Evolutionary conservation across 2,329 filamentous ascomycete species (phyloP), one percentile per base, ranked within the genome.

Genomic region (Beauveria asiatica): DNA sequence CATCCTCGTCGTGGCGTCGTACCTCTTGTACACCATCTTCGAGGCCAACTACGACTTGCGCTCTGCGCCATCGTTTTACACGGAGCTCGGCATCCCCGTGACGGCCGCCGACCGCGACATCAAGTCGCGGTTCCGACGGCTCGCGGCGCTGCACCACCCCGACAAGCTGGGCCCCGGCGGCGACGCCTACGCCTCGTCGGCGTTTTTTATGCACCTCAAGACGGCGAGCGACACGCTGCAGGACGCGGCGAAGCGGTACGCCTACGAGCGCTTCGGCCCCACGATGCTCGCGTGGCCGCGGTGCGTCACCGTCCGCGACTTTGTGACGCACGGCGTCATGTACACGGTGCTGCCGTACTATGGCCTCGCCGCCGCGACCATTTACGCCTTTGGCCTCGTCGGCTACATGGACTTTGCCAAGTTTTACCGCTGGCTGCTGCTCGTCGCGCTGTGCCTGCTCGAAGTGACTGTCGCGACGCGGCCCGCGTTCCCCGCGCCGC

Each of bases 1-100:
- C 72, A 87, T 93, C 70, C 78, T 87, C 66, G 90, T 97, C 68
- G 87, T 97, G 55, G 79, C 87, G 53, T 76, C 83, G 62, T 99
- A 97, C 76, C 89, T 97, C 42, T 75, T 88, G 65, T 97, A 96
- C 79, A 96, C 92, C 51, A 85, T 97, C 68, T 94, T 92, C 76
- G 93, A 97, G 76, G 88, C 91, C 68, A 90, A 96, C 79, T 85
- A 89, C 76, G 85, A 90, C 64, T 80, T 96, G 30, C 87, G 84
- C 64, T 77, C 81, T 49, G 77, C 80, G 1, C 85, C 88, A 19
- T 86, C 90, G 72, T 96, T 89, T 76, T 97, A 97, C 76, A 78
- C 83, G 51, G 82, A 88, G 64, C 83, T 99, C 0, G 85, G 85
- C 41, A 82, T 97, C 0, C 78, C 86, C 13, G 79, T 87, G 42